Evolutionary conservation across 1,284 basidiomycete genomes (phyloP).

Genomic region (Pulchroboletus neoregius): DNA sequence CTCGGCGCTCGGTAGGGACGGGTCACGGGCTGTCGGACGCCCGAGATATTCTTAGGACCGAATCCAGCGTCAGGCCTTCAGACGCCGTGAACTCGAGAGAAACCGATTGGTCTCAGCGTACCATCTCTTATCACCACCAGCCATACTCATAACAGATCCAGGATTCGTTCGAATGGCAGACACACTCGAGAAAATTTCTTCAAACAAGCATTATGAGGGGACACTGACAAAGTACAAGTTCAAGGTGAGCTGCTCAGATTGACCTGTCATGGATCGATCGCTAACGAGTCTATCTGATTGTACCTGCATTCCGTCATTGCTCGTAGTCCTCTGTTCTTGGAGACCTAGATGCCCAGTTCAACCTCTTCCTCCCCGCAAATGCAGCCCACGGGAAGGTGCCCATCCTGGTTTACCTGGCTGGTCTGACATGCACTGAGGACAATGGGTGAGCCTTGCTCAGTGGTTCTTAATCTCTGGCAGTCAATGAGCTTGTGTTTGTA

Average conservation of each 20-base stretch:
- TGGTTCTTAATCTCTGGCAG: not conserved
- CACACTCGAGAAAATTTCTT: slow-evolving; percentile 40
- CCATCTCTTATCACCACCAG: no score
- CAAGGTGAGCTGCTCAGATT: slow-evolving; percentile 45
- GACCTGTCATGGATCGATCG: not conserved
- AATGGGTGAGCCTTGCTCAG: slow-evolving; percentile 60
- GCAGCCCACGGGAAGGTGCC: slow-evolving; percentile 64
- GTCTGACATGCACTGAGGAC: slow-evolving; percentile 94
- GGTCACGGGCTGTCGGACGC: no score
- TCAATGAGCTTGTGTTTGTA: not conserved
- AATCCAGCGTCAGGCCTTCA: no score
- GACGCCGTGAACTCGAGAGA: no score
- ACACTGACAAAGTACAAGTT: slow-evolving; percentile 85
- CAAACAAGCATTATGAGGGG: slow-evolving; percentile 78
- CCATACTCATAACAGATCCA: no score
- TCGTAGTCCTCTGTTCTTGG: slow-evolving; percentile 69
- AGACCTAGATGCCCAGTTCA: slow-evolving; percentile 79
- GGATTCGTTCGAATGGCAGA: slow-evolving; percentile 25
- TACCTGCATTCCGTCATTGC: no score
- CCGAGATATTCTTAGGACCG: no score
- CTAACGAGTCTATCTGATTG: no score
- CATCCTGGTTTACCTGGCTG: slow-evolving; percentile 86
- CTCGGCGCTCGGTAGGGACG: no score
- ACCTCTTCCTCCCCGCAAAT: slow-evolving; percentile 82
- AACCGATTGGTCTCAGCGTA: no score